These are phyloP conservation scores for Sonneratia alba DNA, from an alignment of 345 rosid genomes.

Conservation along the genomic window DNA sequence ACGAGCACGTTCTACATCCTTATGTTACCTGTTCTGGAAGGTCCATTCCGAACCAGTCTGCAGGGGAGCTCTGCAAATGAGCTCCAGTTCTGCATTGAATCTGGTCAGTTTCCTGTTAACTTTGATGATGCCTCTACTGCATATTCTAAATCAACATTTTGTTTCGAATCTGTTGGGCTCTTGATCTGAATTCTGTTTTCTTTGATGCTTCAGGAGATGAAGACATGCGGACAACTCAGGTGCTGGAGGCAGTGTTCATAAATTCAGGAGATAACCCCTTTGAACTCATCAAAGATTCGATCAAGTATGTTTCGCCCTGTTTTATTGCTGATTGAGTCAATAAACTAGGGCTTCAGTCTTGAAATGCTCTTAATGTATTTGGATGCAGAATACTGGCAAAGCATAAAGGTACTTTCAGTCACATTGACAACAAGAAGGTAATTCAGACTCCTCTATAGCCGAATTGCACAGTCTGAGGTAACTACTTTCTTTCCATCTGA, in stretches of 20 bases:
- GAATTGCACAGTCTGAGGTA: neutral
- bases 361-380: neutral
- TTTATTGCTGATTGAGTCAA: neutral
- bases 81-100: slow-evolving; percentile 55
- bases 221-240: slow-evolving; percentile 26
- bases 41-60: slow-evolving; percentile 42
- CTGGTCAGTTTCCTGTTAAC: slow-evolving; percentile 24
- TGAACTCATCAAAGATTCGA: slow-evolving; percentile 41
- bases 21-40: slow-evolving; percentile 50
- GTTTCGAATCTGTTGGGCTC: neutral
- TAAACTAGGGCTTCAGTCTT: neutral
- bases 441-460: neutral
- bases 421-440: slow-evolving; percentile 51
- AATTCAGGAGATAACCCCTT: slow-evolving; percentile 52
- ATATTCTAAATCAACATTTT: too few relatives aligned
- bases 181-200: neutral
- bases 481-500: neutral
- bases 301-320: slow-evolving; percentile 26
- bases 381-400: slow-evolving; percentile 39
- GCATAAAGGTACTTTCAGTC: slow-evolving; percentile 47
- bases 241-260: slow-evolving; percentile 37
- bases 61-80: slow-evolving; percentile 44
- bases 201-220: slow-evolving; percentile 37
- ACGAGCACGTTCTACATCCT: slow-evolving; percentile 29
- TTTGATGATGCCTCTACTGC: neutral